Evolutionary conservation across 1,139 yeast species (phyloP).

Genomic region (Pneumocystis jirovecii): DNA sequence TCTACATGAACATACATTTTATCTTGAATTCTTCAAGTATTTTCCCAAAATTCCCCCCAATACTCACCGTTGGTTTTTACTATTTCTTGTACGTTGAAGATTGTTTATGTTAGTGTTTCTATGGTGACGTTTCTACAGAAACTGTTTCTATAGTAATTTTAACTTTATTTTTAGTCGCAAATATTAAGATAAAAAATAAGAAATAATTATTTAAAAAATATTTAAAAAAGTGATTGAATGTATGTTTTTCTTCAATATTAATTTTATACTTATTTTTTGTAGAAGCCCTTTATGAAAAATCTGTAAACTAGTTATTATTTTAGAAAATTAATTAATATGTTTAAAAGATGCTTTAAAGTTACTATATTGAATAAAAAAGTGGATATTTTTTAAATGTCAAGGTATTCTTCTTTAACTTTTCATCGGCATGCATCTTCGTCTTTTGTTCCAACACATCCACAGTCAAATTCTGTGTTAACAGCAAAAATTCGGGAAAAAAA

Average conservation of each 20-base stretch:
- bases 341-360: neutral
- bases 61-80: neutral
- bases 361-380: neutral
- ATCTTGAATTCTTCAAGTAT: neutral
- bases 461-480: slow-evolving; percentile 15
- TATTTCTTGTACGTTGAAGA: neutral
- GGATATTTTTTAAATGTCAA: neutral
- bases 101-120: neutral
- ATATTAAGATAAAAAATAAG: no score
- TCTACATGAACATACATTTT: neutral
- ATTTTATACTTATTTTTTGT: no score
- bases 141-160: neutral
- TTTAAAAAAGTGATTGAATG: no score
- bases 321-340: no score
- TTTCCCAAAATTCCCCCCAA: neutral
- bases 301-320: no score
- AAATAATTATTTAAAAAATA: no score
- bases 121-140: neutral
- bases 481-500: slow-evolving; percentile 28
- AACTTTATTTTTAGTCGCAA: no score
- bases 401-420: neutral
- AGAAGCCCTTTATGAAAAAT: no score
- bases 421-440: neutral
- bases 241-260: no score
- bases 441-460: neutral